These are phyloP conservation scores for Amauroascus verrucosus DNA, from an alignment of 2,329 filamentous ascomycete species.

Conservation along the genomic window DNA sequence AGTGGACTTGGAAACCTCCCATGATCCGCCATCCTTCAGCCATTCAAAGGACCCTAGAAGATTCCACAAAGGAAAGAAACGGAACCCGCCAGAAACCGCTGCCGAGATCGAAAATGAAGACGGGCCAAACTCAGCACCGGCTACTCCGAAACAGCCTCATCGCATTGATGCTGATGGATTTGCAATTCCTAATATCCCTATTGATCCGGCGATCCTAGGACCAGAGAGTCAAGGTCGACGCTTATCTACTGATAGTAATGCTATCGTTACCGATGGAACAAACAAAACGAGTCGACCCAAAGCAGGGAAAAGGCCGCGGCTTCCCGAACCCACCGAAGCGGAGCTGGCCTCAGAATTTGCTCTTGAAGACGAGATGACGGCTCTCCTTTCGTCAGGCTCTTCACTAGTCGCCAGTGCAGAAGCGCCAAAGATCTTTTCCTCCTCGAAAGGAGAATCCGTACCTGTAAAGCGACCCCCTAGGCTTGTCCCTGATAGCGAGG, in stretches of 20 bases:
- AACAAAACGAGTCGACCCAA: constrained; percentile 22
- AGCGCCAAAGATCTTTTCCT: neutral
- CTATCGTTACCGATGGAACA: neutral
- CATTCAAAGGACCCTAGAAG: constrained; percentile 47
- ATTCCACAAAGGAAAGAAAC: constrained; percentile 39
- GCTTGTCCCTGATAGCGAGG: constrained; percentile 43
- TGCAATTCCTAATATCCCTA: constrained; percentile 47
- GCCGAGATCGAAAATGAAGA: constrained; percentile 41
- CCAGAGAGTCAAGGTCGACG: constrained; percentile 7
- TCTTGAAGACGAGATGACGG: constrained; percentile 59
- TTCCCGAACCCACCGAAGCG: constrained; percentile 48
- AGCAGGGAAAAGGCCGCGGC: constrained; percentile 23
- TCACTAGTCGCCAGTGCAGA: constrained; percentile 26
- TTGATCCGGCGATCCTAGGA: constrained; percentile 35
- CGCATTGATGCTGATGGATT: constrained; percentile 59
- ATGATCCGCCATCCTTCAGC: constrained; percentile 74
- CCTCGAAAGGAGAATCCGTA: constrained; percentile 6
- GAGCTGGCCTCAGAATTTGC: constrained; percentile 50
- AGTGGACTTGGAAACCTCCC: constrained; percentile 50
- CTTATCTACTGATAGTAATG: neutral
- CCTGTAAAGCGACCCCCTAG: constrained; percentile 23
- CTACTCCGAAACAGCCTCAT: constrained; percentile 23
- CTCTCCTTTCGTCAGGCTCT: constrained; percentile 46
- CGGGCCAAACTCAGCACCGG: constrained; percentile 27
- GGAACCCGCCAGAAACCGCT: constrained; percentile 27